Conservation (phyloP, 106 monocot genomes). For the Chionographis japonica region DNA sequence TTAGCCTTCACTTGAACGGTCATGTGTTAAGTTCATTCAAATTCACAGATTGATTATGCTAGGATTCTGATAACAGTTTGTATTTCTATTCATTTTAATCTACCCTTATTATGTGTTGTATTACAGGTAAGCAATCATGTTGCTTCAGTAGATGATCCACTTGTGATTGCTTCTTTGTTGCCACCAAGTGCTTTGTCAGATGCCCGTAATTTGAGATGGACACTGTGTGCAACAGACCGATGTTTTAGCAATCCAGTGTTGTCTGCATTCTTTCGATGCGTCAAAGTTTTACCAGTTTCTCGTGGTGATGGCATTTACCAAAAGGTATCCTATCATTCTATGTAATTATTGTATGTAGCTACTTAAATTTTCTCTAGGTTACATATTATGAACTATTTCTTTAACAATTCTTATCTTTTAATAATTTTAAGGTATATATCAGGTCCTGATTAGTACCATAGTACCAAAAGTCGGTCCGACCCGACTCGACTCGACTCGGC, state of each 20-base stretch:
- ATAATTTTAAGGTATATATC: too few species aligned
- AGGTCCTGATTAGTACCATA: too few species aligned
- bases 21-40: too few species aligned
- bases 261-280: constrained; percentile 75
- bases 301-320: constrained; percentile 92
- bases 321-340: constrained; percentile 41
- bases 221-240: constrained; percentile 81
- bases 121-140: constrained; percentile 93
- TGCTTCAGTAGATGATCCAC: constrained; percentile 82
- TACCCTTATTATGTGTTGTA: not conserved
- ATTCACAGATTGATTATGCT: too few species aligned
- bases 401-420: not conserved
- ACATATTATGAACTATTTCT: not conserved
- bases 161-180: constrained; percentile 84
- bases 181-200: constrained; percentile 76
- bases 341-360: not conserved
- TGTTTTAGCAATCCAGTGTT: constrained; percentile 70
- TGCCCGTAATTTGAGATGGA: constrained; percentile 83
- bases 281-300: constrained; percentile 91
- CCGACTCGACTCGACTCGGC: too few species aligned
- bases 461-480: too few species aligned
- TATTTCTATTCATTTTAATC: too few species aligned
- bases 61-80: too few species aligned
- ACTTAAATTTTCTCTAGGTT: not conserved
- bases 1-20: too few species aligned